Evolutionary conservation across 2,329 filamentous ascomycete species (phyloP), one percentile per base, ranked within the genome.

Genomic region (Aspergillus sp.): DNA sequence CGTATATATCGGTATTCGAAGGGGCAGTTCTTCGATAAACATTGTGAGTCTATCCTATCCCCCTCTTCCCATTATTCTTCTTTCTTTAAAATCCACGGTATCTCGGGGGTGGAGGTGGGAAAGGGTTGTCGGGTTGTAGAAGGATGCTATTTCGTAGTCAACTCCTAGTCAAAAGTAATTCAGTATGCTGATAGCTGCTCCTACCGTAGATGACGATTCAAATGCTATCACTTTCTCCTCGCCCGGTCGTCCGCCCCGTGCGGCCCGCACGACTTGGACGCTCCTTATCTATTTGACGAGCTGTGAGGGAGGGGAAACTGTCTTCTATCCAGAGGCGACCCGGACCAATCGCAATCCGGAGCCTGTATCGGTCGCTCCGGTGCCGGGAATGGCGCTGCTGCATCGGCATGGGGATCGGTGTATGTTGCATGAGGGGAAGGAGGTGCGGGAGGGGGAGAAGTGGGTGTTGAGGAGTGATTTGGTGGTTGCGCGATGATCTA

Each of bases 361-460:
- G 67, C 90, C 89, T 17, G 84, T 96, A 54, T 83, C 87, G 1
- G 87, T 96, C 6, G 83, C 83, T 0, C 85, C 90, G 10, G 91
- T 96, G 73, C 89, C 89, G n/a, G 94, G 94, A 2, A 90, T 94
- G 83, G 84, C 92, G 36, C 81, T 97, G 27, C 80, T 97, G 62
- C 94, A 97, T 76, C 90, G 90, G 64, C 94, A 97, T 77, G 93
- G 94, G 0, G 86, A 91, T 65, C 90, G 94, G 64, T 97, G 94
- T 77, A 85, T 97, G 80, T 78, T 97, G 70, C 93, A 96, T 75
- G 92, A 96, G 76, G 92, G 92, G 0, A 84, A 86, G 59, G 88
- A 96, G 72, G 92, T 96, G 0, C 83, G 79, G 1, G 82, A 84
- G 44, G 92, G 92, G 8, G 91, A 96, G 78, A 96, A 96, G 77